A percentile compares a stretch with the other conserved stretches of the same genome.
Evolutionary conservation across 352 stramenopile genomes (phyloP).

Genomic region (Pythium aquatile): DNA sequence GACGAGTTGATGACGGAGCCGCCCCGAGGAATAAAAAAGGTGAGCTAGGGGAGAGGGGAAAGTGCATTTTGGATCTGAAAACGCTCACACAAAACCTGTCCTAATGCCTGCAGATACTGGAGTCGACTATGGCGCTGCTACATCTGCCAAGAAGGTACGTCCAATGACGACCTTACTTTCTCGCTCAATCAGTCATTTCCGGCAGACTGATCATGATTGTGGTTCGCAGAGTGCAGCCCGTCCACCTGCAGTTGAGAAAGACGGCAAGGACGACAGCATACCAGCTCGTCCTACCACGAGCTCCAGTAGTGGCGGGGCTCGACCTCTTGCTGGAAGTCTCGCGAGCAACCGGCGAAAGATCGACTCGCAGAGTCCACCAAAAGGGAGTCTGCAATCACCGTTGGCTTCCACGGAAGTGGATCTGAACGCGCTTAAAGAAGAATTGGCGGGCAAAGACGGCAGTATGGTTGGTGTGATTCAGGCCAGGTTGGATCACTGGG

Average conservation of each 20-base stretch:
- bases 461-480: slow-evolving; percentile 49
- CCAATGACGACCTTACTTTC: no score
- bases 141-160: slow-evolving; percentile 14
- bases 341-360: slow-evolving; percentile 63
- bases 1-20: slow-evolving; percentile 50
- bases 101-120: slow-evolving; percentile 1
- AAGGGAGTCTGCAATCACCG: slow-evolving; percentile 39
- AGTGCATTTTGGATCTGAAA: no score
- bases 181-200: not conserved
- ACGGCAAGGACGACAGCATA: not conserved
- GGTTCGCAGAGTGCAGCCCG: slow-evolving; percentile 2
- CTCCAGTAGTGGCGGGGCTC: not conserved
- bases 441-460: slow-evolving; percentile 35
- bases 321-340: slow-evolving; percentile 37
- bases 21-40: slow-evolving; percentile 57
- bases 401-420: slow-evolving; percentile 30
- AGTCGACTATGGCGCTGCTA: not conserved
- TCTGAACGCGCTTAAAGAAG: slow-evolving; percentile 32
- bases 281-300: slow-evolving; percentile 7
- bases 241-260: slow-evolving; percentile 7
- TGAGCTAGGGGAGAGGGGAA: slow-evolving; percentile 3
- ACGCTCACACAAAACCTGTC: no score
- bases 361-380: slow-evolving; percentile 24
- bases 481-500: slow-evolving; percentile 58
- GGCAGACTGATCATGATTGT: not conserved